Percentiles rank a stretch among this genome's conserved stretches.
Evolutionary conservation across 2,329 filamentous ascomycete genomes (phyloP).

Genomic region (Chalara sp.): DNA sequence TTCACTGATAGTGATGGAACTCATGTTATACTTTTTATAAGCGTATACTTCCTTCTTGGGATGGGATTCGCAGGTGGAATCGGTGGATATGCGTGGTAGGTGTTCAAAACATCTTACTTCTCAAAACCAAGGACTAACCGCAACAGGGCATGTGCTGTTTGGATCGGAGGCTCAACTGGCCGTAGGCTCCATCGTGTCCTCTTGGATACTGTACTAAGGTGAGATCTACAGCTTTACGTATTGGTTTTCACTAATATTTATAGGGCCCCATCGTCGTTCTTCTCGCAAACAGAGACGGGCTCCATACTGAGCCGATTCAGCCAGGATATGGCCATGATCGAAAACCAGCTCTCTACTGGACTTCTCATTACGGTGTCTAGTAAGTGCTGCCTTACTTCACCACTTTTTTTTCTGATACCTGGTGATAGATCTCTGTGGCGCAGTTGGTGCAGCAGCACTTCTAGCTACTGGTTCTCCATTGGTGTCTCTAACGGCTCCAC

Average conservation of each 20-base stretch:
- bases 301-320: constrained; percentile 1
- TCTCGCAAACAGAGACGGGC: constrained; percentile 12
- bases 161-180: background rate
- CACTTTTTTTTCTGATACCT: background rate
- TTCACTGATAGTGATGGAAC: background rate
- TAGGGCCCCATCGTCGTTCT: constrained; percentile 4
- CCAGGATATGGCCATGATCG: constrained; percentile 1
- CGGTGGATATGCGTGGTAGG: background rate
- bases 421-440: background rate
- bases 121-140: background rate
- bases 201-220: background rate
- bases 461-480: background rate
- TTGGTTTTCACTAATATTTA: too few relatives aligned
- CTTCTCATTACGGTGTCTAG: background rate
- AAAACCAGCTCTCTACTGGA: background rate
- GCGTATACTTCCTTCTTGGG: background rate
- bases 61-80: background rate
- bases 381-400: background rate
- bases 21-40: background rate
- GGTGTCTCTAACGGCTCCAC: background rate
- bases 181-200: background rate
- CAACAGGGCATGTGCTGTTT: background rate
- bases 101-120: background rate
- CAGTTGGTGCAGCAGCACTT: background rate
- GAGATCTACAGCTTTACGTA: background rate